A percentile compares a stretch with the other conserved stretches of the same genome.
Conservation (phyloP, 257 asterid genomes). For the Solanum ossicruentum region DNA sequence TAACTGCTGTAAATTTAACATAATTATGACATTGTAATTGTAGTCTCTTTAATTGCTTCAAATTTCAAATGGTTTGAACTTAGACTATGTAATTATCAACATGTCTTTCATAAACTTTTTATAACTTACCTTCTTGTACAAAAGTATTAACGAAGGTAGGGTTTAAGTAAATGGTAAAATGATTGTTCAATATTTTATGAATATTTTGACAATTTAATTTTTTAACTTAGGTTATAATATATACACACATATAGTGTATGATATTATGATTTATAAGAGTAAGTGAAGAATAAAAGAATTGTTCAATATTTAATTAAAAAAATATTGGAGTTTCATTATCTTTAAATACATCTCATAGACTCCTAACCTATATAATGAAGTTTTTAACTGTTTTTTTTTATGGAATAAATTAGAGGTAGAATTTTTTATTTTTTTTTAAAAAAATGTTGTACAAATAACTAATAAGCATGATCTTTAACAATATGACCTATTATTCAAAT, state of each 20-base stretch:
- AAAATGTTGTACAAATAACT: not conserved
- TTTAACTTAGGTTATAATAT: no score
- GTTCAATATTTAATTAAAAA: no score
- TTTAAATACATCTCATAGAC: not conserved
- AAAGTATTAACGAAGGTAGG: not conserved
- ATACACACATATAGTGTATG: no score
- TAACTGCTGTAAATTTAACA: no score
- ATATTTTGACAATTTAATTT: not conserved
- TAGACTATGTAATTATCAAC: not conserved
- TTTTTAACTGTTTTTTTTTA: no score
- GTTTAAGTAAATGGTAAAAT: not conserved
- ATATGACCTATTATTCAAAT: not conserved
- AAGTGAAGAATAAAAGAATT: no score
- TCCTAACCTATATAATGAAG: not conserved
- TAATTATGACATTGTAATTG: not conserved
- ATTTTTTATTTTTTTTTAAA: no score
- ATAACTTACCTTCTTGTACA: not conserved
- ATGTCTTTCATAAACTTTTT: not conserved
- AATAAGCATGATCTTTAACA: not conserved
- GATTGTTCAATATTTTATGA: not conserved
- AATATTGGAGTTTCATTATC: not conserved
- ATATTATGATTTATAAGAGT: no score
- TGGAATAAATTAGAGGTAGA: not conserved
- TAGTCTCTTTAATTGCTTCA: not conserved
- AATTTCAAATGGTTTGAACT: not conserved